Percentiles rank a stretch among this genome's conserved stretches.
phyloP scores from a whole-genome alignment of 2,329 filamentous ascomycete species.

The Alternaria ethzedia region DNA sequence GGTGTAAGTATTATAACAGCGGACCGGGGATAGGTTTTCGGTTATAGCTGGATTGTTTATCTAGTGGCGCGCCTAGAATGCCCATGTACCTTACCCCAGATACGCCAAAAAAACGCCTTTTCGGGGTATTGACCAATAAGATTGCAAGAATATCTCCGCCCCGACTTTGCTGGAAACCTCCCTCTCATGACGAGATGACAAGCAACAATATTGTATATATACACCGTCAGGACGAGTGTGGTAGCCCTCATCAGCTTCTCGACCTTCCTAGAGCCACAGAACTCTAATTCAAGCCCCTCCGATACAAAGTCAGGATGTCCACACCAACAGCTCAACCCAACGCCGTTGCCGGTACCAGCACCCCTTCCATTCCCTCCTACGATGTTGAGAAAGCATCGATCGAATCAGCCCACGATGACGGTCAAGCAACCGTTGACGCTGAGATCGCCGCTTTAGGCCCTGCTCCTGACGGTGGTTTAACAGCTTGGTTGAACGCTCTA shows the following conservation, averaged over 20 bases:
- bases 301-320: neutral
- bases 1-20: neutral
- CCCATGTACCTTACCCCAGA: neutral
- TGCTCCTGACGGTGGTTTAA: conserved; percentile 38
- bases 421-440: conserved; percentile 17
- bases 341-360: neutral
- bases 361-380: neutral
- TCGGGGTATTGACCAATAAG: neutral
- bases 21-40: conserved; percentile 2
- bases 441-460: conserved; percentile 26
- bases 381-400: neutral
- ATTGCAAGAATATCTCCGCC: neutral
- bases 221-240: neutral
- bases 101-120: neutral
- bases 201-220: neutral
- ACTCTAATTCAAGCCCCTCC: neutral
- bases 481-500: conserved; percentile 44
- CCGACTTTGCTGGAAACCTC: conserved; percentile 16
- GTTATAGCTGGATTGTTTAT: neutral
- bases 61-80: neutral
- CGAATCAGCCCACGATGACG: neutral
- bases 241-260: neutral
- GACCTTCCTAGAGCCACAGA: neutral
- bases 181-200: conserved; percentile 11
- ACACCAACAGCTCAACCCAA: neutral